phyloP scores from a whole-genome alignment of 257 asterid genomes.

The Salvia splendens region DNA sequence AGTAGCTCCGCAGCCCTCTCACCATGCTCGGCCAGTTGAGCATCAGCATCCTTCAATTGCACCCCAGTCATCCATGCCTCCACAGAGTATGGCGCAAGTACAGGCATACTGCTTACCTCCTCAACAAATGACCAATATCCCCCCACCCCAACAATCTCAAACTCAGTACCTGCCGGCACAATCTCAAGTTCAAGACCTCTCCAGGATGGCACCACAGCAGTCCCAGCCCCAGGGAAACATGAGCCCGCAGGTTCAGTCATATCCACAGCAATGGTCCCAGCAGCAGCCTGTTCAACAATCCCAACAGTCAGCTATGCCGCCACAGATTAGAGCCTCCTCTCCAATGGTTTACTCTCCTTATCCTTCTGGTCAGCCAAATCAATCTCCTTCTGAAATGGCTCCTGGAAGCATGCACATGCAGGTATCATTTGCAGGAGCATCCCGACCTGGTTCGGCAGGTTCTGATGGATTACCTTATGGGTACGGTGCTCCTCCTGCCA shows the following conservation, averaged over 20 bases:
- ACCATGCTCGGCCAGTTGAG: slow-evolving; percentile 50
- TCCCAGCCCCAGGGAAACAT: slow-evolving; percentile 65
- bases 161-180: slow-evolving; percentile 59
- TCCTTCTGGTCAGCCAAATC: slow-evolving; percentile 56
- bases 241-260: slow-evolving; percentile 56
- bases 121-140: slow-evolving; percentile 45
- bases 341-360: slow-evolving; percentile 64
- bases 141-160: slow-evolving; percentile 53
- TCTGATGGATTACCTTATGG: slow-evolving; percentile 63
- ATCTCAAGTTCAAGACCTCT: slow-evolving; percentile 64
- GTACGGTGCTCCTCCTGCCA: slow-evolving; percentile 46
- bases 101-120: slow-evolving; percentile 53
- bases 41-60: slow-evolving; percentile 62
- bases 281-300: slow-evolving; percentile 52
- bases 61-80: slow-evolving; percentile 59
- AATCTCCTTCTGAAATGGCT: slow-evolving; percentile 58
- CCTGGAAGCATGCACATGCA: slow-evolving; percentile 79
- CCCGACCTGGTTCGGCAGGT: slow-evolving; percentile 56
- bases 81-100: slow-evolving; percentile 51
- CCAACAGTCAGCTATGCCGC: slow-evolving; percentile 55
- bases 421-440: slow-evolving; percentile 49
- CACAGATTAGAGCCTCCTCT: slow-evolving; percentile 66
- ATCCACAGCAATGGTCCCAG: slow-evolving; percentile 82
- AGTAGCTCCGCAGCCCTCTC: slow-evolving; percentile 52
- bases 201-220: slow-evolving; percentile 56